Base-by-base conservation (phyloP, 108 stramenopile genomes). In the Parmales sp. region DNA sequence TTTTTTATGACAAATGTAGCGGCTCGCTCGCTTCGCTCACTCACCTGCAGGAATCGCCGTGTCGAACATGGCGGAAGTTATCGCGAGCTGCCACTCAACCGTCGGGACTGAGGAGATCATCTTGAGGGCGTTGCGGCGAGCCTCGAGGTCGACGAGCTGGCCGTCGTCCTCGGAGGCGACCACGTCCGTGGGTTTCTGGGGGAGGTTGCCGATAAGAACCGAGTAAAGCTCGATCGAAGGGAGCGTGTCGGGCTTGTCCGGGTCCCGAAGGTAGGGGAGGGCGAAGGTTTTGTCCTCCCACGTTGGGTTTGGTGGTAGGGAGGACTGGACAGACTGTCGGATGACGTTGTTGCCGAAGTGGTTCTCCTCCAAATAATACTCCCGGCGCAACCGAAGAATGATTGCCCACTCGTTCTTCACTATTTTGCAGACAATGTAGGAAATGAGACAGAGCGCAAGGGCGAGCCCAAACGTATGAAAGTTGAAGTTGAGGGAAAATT, bases 311-410 rank as follows among this genome's bases (percentile, higher is more conserved):
- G 41, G 8, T 8, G 41, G 8, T 8, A 43, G 41, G 8, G 41
- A 43, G 41, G 8, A 11, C 11, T 16, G 41, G 8, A 43, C 41
- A 43, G 8, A 11, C 41, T 16, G 8, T 43, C 41, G 41, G 11
- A 11, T 43, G 8, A 20, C 60, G 38, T 73, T 75, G 46, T 83
- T 83, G 18, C 71, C 80, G 76, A 83, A 88, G 41, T 85, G 82
- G 77, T 88, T 80, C 2, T 74, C 76, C 74, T 91, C 90, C 8
- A 91, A 74, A 66, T 89, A 91, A 66, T 89, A 91, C 22, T 88
- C 86, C 49, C 90, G 77, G 37, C 90, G 69, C 70, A 91, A 51
- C 20, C 83, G 87, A 65, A 89, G 72, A 36, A 85, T 71, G 70
- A 86, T 80, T 39, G 66, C 74, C 87, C 88, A 91, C 67, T 91